Percentiles rank a stretch among this genome's conserved stretches.
Evolutionary conservation across 495 filamentous ascomycete species (phyloP).

Genomic region (Aspergillus hancockii): DNA sequence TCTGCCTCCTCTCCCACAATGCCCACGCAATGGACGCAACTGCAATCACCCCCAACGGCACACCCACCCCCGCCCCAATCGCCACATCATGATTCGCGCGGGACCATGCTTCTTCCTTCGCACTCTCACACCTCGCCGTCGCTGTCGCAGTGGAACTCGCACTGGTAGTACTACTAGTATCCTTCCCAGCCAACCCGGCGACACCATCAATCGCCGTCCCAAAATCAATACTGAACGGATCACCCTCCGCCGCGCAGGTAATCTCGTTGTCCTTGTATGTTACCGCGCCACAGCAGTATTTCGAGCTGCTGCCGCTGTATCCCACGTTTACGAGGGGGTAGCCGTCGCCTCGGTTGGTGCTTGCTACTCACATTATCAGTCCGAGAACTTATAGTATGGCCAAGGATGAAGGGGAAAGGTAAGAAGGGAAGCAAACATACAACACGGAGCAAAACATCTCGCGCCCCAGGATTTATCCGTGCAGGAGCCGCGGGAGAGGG

Average conservation of each 20-base stretch:
- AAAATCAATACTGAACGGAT: not conserved
- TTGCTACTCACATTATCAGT: not conserved
- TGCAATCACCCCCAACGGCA: not conserved
- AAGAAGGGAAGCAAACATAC: not conserved
- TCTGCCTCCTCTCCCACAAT: not conserved
- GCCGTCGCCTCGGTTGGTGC: not conserved
- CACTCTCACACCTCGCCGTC: not conserved
- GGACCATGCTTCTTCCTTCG: not conserved
- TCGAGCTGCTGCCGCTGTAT: not conserved
- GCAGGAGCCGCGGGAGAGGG: not conserved
- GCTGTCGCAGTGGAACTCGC: not conserved
- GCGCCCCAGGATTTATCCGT: not conserved
- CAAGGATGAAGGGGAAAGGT: not conserved
- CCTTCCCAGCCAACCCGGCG: not conserved
- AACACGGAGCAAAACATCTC: not conserved
- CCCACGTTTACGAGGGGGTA: not conserved
- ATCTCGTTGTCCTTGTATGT: not conserved
- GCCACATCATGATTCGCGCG: not conserved
- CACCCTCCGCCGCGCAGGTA: not conserved
- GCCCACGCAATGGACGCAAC: not conserved
- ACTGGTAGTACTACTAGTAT: too few relatives aligned
- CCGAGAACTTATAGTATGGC: not conserved
- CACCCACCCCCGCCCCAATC: not conserved
- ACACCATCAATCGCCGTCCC: not conserved
- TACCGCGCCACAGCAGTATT: slow-evolving; percentile 1